phyloP scores from a whole-genome alignment of 805 yeast genomes.

The Yamadazyma tumulicola region DNA sequence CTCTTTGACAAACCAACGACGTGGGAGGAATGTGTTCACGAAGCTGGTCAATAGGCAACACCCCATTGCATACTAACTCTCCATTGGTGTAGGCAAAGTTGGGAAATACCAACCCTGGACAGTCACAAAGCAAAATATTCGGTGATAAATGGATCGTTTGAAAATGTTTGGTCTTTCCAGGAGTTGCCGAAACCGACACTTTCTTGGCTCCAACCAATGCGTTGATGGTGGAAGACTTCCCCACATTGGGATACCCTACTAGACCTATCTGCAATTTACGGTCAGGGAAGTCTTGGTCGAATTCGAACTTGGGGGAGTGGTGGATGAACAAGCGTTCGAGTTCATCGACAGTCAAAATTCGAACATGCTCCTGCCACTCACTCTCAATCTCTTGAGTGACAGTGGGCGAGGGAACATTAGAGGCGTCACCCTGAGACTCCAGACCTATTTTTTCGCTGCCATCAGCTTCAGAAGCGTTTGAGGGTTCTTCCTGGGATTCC shows the following conservation, averaged over 20 bases:
- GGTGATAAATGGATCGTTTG: constrained; percentile 89
- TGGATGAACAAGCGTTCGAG: constrained; percentile 74
- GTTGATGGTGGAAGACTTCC: constrained; percentile 92
- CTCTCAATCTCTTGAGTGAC: constrained; percentile 16
- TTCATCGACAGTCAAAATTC: constrained; percentile 78
- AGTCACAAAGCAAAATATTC: constrained; percentile 86
- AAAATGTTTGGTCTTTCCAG: constrained; percentile 98
- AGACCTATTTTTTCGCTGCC: too few species aligned
- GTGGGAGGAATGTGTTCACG: constrained; percentile 90
- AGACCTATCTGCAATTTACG: constrained; percentile 80
- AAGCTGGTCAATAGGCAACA: constrained; percentile 95
- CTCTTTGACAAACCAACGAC: constrained; percentile 77
- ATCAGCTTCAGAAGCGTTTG: constrained; percentile 15
- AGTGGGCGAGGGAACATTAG: constrained; percentile 9
- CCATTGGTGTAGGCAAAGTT: constrained; percentile 96
- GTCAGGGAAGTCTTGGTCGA: constrained; percentile 54
- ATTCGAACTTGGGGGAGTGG: constrained; percentile 70
- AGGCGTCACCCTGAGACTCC: constrained; percentile 17
- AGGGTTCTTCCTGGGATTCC: constrained; percentile 14
- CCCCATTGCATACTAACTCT: constrained; percentile 96
- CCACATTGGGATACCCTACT: constrained; percentile 98
- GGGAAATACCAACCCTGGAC: constrained; percentile 99
- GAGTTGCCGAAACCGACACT: constrained; percentile 97
- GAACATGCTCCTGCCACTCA: constrained; percentile 35
- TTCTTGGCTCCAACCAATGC: constrained; percentile 94